These are phyloP conservation scores for Platanthera zijinensis DNA, from an alignment of 106 monocot genomes.

Conservation along the genomic window DNA sequence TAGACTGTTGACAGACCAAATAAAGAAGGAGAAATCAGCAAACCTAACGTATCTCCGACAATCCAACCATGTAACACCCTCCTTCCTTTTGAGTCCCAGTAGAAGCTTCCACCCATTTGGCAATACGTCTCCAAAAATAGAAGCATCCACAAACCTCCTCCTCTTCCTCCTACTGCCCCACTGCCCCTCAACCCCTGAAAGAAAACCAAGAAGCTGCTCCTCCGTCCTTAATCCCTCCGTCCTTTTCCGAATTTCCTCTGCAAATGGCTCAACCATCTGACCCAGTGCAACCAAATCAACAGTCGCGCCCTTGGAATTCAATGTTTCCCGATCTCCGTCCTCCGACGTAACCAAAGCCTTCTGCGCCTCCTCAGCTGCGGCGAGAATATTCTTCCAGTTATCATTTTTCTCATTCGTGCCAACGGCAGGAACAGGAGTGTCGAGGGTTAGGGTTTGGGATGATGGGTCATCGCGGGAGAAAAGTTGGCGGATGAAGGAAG, in stretches of 20 bases:
- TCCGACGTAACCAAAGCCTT: slow-evolving; percentile 8
- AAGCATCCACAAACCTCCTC: slow-evolving; percentile 27
- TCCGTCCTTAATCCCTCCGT: slow-evolving; percentile 22
- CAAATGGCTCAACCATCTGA: slow-evolving; percentile 14
- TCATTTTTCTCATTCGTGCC: not conserved
- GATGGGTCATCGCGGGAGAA: slow-evolving; percentile 18
- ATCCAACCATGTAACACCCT: slow-evolving; percentile 19
- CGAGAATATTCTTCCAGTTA: not conserved
- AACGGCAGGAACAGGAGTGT: not conserved
- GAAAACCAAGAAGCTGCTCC: slow-evolving; percentile 18
- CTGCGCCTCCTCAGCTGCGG: slow-evolving; percentile 4
- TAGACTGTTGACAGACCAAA: not conserved
- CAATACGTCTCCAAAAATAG: slow-evolving; percentile 12
- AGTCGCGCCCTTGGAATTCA: slow-evolving; percentile 17
- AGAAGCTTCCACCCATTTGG: slow-evolving; percentile 20
- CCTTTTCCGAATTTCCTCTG: slow-evolving; percentile 16
- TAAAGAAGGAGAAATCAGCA: not conserved
- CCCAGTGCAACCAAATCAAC: slow-evolving; percentile 12
- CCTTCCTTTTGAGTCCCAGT: slow-evolving; percentile 26
- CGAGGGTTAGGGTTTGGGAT: slow-evolving; percentile 4
- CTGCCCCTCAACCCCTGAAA: slow-evolving; percentile 18
- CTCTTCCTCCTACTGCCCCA: slow-evolving; percentile 27
- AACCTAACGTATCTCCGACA: slow-evolving; percentile 28
- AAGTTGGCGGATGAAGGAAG: slow-evolving; percentile 40
- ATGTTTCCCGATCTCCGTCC: slow-evolving; percentile 6